Evolutionary conservation across 2,329 filamentous ascomycete species (phyloP).

Genomic region (Dactylellina sp.): DNA sequence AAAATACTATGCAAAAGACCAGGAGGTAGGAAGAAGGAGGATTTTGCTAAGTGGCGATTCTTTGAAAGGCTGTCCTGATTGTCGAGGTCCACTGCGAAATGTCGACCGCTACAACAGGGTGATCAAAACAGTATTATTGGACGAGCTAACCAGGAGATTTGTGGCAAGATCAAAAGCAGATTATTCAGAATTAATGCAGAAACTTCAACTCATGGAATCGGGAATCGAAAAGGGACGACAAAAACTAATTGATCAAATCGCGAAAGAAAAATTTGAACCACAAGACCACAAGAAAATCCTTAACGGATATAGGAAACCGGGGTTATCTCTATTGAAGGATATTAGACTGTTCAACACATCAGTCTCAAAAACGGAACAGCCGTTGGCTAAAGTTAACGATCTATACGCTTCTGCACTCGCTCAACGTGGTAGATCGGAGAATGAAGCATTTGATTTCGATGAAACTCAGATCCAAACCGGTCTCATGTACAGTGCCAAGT

Average conservation of each 20-base stretch:
- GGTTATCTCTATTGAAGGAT: background rate
- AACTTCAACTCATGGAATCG: conserved; percentile 13
- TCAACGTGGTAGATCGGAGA: background rate
- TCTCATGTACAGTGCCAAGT: conserved; percentile 23
- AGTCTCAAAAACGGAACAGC: conserved; percentile 37
- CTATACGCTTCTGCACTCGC: conserved; percentile 32
- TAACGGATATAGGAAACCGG: conserved; percentile 8
- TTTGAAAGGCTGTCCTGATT: conserved; percentile 70
- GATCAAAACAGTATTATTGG: conserved; percentile 71
- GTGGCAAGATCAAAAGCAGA: conserved; percentile 62
- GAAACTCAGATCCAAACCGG: conserved; percentile 40
- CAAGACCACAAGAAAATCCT: background rate
- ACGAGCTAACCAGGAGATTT: conserved; percentile 75
- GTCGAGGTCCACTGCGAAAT: conserved; percentile 71
- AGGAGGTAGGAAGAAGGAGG: conserved; percentile 5
- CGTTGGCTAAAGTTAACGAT: conserved; percentile 39
- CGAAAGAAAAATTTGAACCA: background rate
- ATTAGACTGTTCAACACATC: conserved; percentile 23
- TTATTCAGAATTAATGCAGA: conserved; percentile 25
- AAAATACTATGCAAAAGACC: conserved; percentile 28
- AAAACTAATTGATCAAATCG: background rate
- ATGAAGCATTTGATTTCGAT: conserved; percentile 29
- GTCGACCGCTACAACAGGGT: conserved; percentile 74
- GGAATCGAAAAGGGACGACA: conserved; percentile 2
- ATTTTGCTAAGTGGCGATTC: conserved; percentile 26